A percentile compares a stretch with the other conserved stretches of the same genome.
Conservation (phyloP, 2,329 filamentous ascomycete species). For the Diplodia sapinea region DNA sequence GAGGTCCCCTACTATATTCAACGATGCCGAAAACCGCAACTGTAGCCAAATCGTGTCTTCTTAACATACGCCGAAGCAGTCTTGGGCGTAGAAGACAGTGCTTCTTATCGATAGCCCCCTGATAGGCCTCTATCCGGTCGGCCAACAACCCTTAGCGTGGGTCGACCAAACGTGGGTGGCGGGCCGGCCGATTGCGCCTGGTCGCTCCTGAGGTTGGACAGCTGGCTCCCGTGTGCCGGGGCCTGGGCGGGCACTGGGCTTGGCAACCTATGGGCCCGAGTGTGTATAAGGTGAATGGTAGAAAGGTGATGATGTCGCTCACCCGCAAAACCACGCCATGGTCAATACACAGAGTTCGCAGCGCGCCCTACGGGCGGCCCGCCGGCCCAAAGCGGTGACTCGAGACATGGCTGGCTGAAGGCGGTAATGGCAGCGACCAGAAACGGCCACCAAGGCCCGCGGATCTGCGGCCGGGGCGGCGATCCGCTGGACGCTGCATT, state of each 20-base stretch:
- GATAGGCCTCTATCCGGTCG: too few species aligned
- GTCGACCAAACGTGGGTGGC: too few species aligned
- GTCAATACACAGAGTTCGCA: neutral
- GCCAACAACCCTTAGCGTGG: too few species aligned
- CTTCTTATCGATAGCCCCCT: too few species aligned
- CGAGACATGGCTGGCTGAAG: conserved; percentile 27
- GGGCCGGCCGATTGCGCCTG: too few species aligned
- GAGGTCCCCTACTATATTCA: too few species aligned
- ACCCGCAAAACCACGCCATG: neutral
- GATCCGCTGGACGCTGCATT: conserved; percentile 13
- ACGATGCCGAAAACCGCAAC: too few species aligned
- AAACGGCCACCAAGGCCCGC: conserved; percentile 19
- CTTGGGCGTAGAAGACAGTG: too few species aligned
- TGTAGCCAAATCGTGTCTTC: too few species aligned
- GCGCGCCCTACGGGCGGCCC: conserved; percentile 1
- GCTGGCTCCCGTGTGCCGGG: conserved; percentile 4
- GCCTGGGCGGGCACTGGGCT: neutral
- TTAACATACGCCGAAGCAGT: too few species aligned
- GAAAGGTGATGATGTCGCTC: neutral
- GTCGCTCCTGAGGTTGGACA: too few species aligned
- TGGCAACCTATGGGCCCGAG: neutral
- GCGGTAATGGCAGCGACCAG: conserved; percentile 27
- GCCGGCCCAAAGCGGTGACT: conserved; percentile 13
- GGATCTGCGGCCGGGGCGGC: conserved; percentile 21
- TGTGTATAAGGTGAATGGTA: neutral